Base-by-base conservation (phyloP, 148 eudicot species). In the Fagopyrum tataricum region DNA sequence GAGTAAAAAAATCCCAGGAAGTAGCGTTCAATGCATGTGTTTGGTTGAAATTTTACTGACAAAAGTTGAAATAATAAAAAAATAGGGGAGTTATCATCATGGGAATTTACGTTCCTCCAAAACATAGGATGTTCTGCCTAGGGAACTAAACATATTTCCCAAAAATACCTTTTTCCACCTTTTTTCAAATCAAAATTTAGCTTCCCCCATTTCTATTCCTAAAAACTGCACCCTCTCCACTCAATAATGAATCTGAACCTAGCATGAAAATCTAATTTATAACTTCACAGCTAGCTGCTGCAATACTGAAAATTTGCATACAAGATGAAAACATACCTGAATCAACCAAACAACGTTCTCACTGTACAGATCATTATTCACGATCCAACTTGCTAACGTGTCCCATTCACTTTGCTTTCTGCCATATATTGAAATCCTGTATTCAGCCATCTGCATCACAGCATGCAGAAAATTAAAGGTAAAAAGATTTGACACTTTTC, bases 391-490 rank as follows among this genome's bases (percentile, higher is more conserved):
- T 61, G 97, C 97, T 72, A 95, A 75, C 75, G 90, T 91, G 77
- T 95, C 99, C 99, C 99, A 95, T 84, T 95, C 99, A 59, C 99
- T 92, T 82, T 87, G 90, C 91, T 95, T 95, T 79, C 99, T 83
- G 56, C 99, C 99, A 79, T 95, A 92, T 76, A 95, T 92, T 18
- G 99, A 95, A 75, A 95, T 75, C 82, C 99, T 84, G 83, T 95
- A 95, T 75, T 95, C 99, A 71, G 99, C 99, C 99, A 95, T 95
- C 99, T 95, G 91, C 77, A 74, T 62, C 81, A 83, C 72, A 73
- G 14, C 64, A 55, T 70, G 75, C 21, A 79, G 71, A 66, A 68
- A 70, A 71, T 24, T 6, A 12, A 64, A 31, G 69, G 44, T 64
- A 64, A 64, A 64, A 61, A 61, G 10, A 10, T 8, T 55, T 6